Base-by-base conservation (phyloP, 257 asterid genomes). In the Solanum appendiculatum region DNA sequence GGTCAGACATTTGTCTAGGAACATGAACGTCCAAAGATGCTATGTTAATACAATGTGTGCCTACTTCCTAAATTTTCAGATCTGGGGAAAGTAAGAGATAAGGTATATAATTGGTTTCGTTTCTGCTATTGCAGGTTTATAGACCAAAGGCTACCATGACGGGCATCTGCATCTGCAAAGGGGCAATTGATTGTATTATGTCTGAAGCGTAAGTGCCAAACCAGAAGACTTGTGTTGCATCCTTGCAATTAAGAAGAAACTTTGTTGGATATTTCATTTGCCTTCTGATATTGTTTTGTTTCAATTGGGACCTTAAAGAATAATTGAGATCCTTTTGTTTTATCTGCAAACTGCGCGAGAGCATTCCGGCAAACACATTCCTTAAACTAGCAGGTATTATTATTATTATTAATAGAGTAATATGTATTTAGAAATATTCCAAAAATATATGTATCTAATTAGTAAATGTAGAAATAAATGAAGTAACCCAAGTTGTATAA, bases 121-220 rank as follows among this genome's bases (percentile, higher is more conserved):
- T 29, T 66, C 16, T 69, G 14, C 86, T 20, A 2, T 51, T 87
- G 89, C 88, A 95, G 98, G 96, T 95, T 83, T 94, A 95, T 33
- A 98, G 98, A 72, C 98, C 96, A 15, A 98, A 93, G 94, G 98
- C 98, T 66, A 95, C 98, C 77, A 95, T 95, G 98, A 95, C 98
- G 37, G 98, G 98, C 78, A 95, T 95, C 75, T n/a, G n/a, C n/a
- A n/a, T n/a, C n/a, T 94, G 98, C 88, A 94, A 95, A 93, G 90
- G 92, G 89, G 98, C 97, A 16, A 95, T 95, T 87, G 97, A 95
- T 72, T 94, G 97, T 88, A 91, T 94, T 75, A 90, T 93, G 95
- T 92, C 97, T 70, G 87, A 89, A 90, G 94, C 93, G 2, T 94
- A 90, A 86, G 74, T n/a, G 40, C 16, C 18, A 80, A 46, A 80